Base-by-base conservation (phyloP, 805 yeast genomes). In the Komagataella kurtzmanii region DNA sequence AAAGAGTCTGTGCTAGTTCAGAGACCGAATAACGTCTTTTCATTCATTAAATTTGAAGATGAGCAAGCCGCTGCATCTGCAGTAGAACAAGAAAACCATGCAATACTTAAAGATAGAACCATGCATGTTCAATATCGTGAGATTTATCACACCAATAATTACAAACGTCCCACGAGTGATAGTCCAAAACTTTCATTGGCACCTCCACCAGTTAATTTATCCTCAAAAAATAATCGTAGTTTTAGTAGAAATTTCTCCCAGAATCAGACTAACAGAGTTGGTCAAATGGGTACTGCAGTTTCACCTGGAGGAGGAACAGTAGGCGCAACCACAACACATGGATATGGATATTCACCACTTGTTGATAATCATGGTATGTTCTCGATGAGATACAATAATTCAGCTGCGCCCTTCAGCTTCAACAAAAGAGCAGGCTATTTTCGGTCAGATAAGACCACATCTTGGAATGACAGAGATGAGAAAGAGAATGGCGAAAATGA, bases 101-200 rank as follows among this genome's bases (percentile, higher is more conserved):
- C 95, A 2, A 76, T 82, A 63, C 80, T 88, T 61, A 68, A 79
- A 59, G 80, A 78, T 53, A 82, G 76, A 62, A 83, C 91, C 7
- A 84, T 88, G 72, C 93, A 85, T 64, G 96, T 88, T 48, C 95
- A 87, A 65, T 86, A 83, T 62, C 77, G 86, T 53, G 93, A 85
- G 62, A 65, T 80, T 59, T 71, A 73, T 54, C 71, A 66, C 40
- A 30, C 40, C 54, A 62, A 64, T 46, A 61, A 56, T 50, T 60
- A 63, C 61, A 66, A 61, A 61, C 60, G 61, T 48, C 56, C 49
- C 47, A 57, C 65, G 12, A 54, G 51, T 45, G 47, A 40, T 49
- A 62, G 61, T 46, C 60, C 61, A 19, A 56, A 58, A 51, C 56
- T 67, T 53, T 57, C 60, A 43, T 70, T 85, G 52, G 95, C 95